Evolutionary conservation across 2,329 filamentous ascomycete species (phyloP), one percentile per base, ranked within the genome.

Genomic region (Fusarium subtropicale): DNA sequence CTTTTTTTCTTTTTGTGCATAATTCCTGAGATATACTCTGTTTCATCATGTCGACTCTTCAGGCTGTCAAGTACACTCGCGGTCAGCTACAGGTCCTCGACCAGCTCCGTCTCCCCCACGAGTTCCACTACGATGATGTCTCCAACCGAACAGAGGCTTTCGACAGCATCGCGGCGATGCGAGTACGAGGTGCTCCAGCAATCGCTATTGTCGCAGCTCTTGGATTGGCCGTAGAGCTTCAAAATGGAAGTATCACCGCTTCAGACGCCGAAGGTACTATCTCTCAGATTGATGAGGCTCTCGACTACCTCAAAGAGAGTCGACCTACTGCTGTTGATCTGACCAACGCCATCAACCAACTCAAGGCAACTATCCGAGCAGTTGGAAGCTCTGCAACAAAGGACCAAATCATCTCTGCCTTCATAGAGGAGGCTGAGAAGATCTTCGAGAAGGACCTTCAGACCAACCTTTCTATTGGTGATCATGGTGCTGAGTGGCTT

Each of bases 151-250:
- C 90, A 72, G 91, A 93, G 80, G 92, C 91, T 38, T 96, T 93
- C 81, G 90, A 93, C 77, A 92, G 91, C 74, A 96, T 96, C 81
- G 90, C 89, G 73, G 86, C 91, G 18, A 96, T 96, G 92, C 82
- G 89, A 50, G 89, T 91, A 9, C 89, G 92, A 74, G 93, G 81
- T 34, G 96, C 96, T 7, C 96, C 96, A 1, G 96, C 96, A 46
- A 99, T 99, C 78, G 96, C 96, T 45, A 98, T 99, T 69, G 96
- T 99, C n/a, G 96, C 96, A 24, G 92, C 92, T 22, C 87, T 99
- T 34, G 91, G 92, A 3, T 87, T 97, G 36, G 94, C 94, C 2
- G 92, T 97, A 11, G 95, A 98, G 79, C 81, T 98, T 11, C 83
- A 89, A 52, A 86, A 87, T 10, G 85, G 86, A 62, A 58, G 77